Evolutionary conservation across 202 grass and related monocot genomes (phyloP).

Genomic region (Brachypodium distachyon): DNA sequence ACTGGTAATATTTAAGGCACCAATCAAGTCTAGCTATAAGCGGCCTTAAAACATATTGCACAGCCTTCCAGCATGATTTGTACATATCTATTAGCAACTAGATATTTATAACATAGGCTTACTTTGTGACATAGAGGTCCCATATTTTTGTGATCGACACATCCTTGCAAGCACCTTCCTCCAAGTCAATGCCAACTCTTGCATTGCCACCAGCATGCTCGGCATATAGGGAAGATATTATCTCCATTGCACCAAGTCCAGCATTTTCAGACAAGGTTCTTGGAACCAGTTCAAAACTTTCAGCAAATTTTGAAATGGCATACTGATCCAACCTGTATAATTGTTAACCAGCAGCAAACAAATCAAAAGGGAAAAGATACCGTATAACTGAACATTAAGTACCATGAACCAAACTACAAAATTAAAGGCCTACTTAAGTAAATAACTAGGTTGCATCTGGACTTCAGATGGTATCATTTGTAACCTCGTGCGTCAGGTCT

Average conservation of each 20-base stretch:
- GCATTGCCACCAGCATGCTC: conserved; percentile 81
- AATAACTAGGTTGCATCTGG: not conserved
- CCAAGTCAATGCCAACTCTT: conserved; percentile 79
- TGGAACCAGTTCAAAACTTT: conserved; percentile 96
- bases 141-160: conserved; percentile 60
- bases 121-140: conserved; percentile 95
- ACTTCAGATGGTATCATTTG: not conserved
- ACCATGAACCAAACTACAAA: conserved; percentile 2
- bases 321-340: conserved; percentile 84
- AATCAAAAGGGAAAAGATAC: not conserved
- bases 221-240: conserved; percentile 93
- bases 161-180: conserved; percentile 84
- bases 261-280: conserved; percentile 90
- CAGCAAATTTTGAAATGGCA: conserved; percentile 94
- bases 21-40: not conserved
- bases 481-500: not conserved
- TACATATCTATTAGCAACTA: not conserved
- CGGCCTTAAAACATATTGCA: not conserved
- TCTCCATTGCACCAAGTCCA: conserved; percentile 89
- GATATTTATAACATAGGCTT: conserved; percentile 10
- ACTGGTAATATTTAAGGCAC: not conserved
- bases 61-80: not conserved
- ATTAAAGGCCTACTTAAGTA: too few species aligned
- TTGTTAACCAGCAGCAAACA: not conserved
- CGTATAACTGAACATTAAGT: not conserved